Conservation (phyloP, 768 basidiomycete genomes). For the Mycena albidolilacea region DNA sequence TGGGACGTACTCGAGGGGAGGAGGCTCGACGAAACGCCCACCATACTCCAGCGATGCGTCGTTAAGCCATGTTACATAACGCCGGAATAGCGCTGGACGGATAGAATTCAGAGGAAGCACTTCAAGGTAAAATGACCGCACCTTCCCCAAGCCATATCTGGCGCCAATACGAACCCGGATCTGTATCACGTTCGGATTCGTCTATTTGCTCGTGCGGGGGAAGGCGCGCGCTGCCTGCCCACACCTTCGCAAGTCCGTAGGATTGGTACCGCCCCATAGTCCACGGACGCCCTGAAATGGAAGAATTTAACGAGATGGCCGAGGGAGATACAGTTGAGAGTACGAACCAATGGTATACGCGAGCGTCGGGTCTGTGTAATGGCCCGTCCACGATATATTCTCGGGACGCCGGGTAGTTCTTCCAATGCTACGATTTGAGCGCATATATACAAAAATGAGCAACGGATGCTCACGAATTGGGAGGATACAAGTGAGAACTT, state of each 20-base stretch:
- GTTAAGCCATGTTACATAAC: slow-evolving; percentile 32
- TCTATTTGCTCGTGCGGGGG: neutral
- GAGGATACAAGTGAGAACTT: slow-evolving; percentile 13
- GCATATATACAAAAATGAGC: neutral
- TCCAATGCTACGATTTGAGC: neutral
- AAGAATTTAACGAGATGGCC: neutral
- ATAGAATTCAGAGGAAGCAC: neutral
- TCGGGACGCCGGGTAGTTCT: slow-evolving; percentile 17
- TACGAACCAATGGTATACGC: slow-evolving; percentile 41
- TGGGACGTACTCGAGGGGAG: slow-evolving; percentile 22
- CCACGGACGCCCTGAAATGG: slow-evolving; percentile 37
- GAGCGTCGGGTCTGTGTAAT: slow-evolving; percentile 51
- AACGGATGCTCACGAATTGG: slow-evolving; percentile 12
- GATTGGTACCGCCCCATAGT: slow-evolving; percentile 40
- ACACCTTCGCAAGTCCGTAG: slow-evolving; percentile 43
- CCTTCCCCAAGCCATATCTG: slow-evolving; percentile 27
- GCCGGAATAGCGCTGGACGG: slow-evolving; percentile 10
- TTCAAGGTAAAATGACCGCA: neutral
- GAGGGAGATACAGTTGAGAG: neutral
- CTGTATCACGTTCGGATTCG: neutral
- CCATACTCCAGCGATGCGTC: slow-evolving; percentile 28
- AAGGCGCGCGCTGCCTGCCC: slow-evolving; percentile 39
- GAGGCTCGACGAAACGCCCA: slow-evolving; percentile 29
- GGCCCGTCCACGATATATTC: slow-evolving; percentile 42
- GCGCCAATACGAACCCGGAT: slow-evolving; percentile 6